Percentiles rank a stretch among this genome's conserved stretches.
Conservation (phyloP, 1,139 yeast genomes). For the Kurtzmaniella quercitrusa region DNA sequence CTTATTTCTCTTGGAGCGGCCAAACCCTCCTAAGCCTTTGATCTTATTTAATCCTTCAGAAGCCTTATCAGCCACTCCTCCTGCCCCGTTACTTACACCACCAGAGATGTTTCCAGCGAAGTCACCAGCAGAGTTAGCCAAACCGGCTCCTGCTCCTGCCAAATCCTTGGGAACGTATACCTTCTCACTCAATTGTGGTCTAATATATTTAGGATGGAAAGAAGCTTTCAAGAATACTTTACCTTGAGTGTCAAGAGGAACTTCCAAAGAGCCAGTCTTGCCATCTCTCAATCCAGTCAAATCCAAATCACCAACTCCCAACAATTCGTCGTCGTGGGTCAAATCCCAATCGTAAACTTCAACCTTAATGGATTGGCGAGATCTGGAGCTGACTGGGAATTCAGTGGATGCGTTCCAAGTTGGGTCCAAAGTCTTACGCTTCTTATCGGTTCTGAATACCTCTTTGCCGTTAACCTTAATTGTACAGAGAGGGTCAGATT, state of each 20-base stretch:
- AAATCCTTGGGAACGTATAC: slow-evolving; percentile 40
- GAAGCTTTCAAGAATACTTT: slow-evolving; percentile 45
- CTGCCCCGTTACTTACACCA: slow-evolving; percentile 24
- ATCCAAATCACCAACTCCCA: slow-evolving; percentile 52
- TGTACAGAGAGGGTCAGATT: slow-evolving; percentile 64
- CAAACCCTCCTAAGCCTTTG: slow-evolving; percentile 17
- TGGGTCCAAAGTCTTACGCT: slow-evolving; percentile 66
- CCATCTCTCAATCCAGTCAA: slow-evolving; percentile 45
- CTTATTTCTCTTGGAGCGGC: slow-evolving; percentile 21
- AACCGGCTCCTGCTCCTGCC: slow-evolving; percentile 38
- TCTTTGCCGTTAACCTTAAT: slow-evolving; percentile 51
- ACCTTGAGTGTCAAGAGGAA: slow-evolving; percentile 60
- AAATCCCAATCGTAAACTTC: slow-evolving; percentile 74
- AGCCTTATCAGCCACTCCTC: slow-evolving; percentile 45
- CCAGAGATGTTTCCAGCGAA: slow-evolving; percentile 25
- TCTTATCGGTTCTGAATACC: slow-evolving; percentile 53
- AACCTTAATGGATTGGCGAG: slow-evolving; percentile 45
- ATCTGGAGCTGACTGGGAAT: slow-evolving; percentile 61
- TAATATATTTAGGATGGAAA: slow-evolving; percentile 63
- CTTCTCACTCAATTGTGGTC: slow-evolving; percentile 48
- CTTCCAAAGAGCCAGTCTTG: slow-evolving; percentile 41
- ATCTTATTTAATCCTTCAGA: slow-evolving; percentile 29
- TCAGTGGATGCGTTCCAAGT: slow-evolving; percentile 60
- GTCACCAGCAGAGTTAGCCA: slow-evolving; percentile 25
- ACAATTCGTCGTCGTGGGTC: slow-evolving; percentile 59